Base-by-base conservation (phyloP, 192 early-diverging fungal genomes). In the Powellomyces hirtus region DNA sequence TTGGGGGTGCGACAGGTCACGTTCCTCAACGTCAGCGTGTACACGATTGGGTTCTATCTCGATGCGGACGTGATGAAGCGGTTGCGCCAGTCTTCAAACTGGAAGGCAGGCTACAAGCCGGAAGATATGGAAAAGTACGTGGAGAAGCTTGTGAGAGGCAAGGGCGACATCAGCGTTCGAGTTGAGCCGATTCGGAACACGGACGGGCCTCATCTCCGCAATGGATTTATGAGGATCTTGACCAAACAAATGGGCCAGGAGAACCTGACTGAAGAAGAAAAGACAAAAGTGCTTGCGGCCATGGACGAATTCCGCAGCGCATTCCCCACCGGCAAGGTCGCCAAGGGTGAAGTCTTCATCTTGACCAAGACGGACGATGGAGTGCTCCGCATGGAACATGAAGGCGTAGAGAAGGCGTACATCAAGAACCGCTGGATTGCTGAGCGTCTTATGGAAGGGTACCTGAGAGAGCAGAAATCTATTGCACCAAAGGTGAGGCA, bases 221-320 rank as follows among this genome's bases (percentile, higher is more conserved):
- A 79, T 38, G 81, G 81, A 1, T 77, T 82, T 58, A 42, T 79
- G 24, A 62, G 81, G n/a, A 71, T 79, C 38, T 61, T 82, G 30
- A 77, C 42, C 2, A 46, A 22, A 1, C 45, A 62, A 7, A 51
- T 77, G 10, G 64, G 38, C 11, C 34, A 63, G 38, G 75, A 75
- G 35, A 30, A 53, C 59, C 37, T 60, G 11, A 30, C 30, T 6
- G 52, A 36, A 7, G 57, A 38, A 8, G 68, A 69, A 11, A 45
- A 71, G 38, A 29, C 33, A 29, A 64, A 6, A 4, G 36, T 62
- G 20, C 35, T 61, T n/a, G 59, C 16, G 13, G 62, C 46, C 26
- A 49, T 52, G 66, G 68, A 58, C 33, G 63, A 35, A 1, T 61
- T 79, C 31, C 62, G 71, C 20, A 38, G 51, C 8, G 56, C 56